Conservation (phyloP, 129 eudicot genomes). For the Pseudognaphalium luteoalbum region DNA sequence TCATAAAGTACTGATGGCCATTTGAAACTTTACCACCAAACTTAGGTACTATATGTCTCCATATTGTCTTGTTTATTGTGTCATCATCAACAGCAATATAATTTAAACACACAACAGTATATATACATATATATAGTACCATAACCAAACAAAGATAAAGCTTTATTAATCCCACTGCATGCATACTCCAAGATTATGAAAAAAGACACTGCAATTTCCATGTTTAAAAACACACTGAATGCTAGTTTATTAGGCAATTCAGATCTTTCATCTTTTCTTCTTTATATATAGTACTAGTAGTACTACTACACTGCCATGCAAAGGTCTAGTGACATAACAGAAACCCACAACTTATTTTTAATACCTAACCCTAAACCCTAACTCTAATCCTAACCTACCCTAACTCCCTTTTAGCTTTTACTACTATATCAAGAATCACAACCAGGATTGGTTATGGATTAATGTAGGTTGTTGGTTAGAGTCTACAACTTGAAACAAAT, state of each 20-base stretch:
- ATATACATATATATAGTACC: not conserved
- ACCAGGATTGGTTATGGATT: constrained; percentile 23
- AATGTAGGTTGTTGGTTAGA: not conserved
- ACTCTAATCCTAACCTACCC: constrained; percentile 13
- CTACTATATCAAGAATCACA: constrained; percentile 19
- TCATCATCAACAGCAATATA: constrained; percentile 3
- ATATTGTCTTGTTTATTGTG: constrained; percentile 15
- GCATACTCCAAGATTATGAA: constrained; percentile 40
- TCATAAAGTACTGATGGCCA: constrained; percentile 32
- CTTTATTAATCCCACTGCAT: constrained; percentile 24
- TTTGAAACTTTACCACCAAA: constrained; percentile 33
- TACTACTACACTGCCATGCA: constrained; percentile 31
- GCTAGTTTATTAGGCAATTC: constrained; percentile 43
- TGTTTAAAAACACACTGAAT: constrained; percentile 40
- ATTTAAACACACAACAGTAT: constrained; percentile 6
- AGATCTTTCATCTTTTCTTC: constrained; percentile 40
- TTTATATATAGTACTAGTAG: constrained; percentile 28
- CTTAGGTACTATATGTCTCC: constrained; percentile 30
- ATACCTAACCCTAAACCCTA: constrained; percentile 12
- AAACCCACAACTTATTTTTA: constrained; percentile 37
- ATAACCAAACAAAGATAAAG: constrained; percentile 30
- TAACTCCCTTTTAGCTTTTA: constrained; percentile 26
- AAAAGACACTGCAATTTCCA: constrained; percentile 31
- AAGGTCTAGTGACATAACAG: constrained; percentile 40
- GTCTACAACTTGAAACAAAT: not conserved